Percentiles rank a stretch among this genome's conserved stretches.
Conservation (phyloP, 1,284 basidiomycete genomes). For the Trichosporon sp. region DNA sequence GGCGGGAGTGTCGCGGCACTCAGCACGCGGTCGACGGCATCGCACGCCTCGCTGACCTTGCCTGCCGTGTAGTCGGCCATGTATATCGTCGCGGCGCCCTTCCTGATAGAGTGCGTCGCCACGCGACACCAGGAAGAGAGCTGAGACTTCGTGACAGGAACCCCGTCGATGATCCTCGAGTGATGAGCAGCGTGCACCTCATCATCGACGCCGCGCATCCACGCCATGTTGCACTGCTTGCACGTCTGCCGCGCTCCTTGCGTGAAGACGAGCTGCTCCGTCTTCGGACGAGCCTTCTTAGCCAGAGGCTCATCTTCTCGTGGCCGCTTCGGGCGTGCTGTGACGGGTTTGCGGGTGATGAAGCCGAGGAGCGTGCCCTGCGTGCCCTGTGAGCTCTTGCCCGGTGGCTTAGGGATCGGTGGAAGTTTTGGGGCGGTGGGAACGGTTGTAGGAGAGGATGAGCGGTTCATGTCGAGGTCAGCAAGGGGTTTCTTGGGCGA, state of each 20-base stretch:
- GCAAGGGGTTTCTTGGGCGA: background rate
- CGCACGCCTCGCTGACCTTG: slow-evolving; percentile 35
- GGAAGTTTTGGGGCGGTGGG: background rate
- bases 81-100: background rate
- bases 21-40: slow-evolving; percentile 47
- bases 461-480: background rate
- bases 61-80: background rate
- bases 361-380: background rate
- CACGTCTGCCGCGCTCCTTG: slow-evolving; percentile 40
- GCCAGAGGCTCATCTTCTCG: background rate
- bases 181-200: slow-evolving; percentile 46
- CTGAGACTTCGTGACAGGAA: slow-evolving; percentile 17
- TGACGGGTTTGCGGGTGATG: background rate
- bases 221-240: slow-evolving; percentile 47
- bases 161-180: slow-evolving; percentile 42
- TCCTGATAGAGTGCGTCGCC: background rate
- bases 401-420: background rate
- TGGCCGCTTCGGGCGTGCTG: background rate
- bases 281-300: slow-evolving; percentile 4
- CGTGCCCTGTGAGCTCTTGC: too few relatives aligned
- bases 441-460: background rate
- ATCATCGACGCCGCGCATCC: slow-evolving; percentile 48
- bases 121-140: background rate
- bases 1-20: slow-evolving; percentile 43
- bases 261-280: slow-evolving; percentile 36